These are phyloP conservation scores for Suhomyces prunicola DNA, from an alignment of 805 yeast genomes.

Conservation along the genomic window DNA sequence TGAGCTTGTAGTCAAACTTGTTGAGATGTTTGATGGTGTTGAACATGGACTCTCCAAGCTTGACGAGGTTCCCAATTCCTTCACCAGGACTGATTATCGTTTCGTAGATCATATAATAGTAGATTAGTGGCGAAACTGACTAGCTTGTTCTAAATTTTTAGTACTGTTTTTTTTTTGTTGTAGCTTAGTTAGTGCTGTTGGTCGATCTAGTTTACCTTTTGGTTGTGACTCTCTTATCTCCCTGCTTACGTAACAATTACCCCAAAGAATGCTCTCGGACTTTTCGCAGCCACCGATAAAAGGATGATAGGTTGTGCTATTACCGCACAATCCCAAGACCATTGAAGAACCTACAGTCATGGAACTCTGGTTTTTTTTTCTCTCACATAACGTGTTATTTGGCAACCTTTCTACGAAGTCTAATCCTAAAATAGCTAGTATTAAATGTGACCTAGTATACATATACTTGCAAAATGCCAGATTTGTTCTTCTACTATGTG, in stretches of 20 bases:
- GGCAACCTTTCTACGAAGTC: too few species aligned
- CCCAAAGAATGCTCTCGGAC: not conserved
- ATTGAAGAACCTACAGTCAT: too few species aligned
- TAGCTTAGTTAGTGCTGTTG: not conserved
- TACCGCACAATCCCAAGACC: not conserved
- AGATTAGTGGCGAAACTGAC: too few species aligned
- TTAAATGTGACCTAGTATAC: too few species aligned
- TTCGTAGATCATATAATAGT: constrained; percentile 7
- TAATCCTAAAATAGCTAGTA: too few species aligned
- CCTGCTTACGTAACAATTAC: not conserved
- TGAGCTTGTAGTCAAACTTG: constrained; percentile 25
- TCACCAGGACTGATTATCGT: constrained; percentile 28
- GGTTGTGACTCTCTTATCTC: not conserved
- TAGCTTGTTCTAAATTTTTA: not conserved
- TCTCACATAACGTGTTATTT: too few species aligned
- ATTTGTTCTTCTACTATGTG: not conserved
- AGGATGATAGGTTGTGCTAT: not conserved
- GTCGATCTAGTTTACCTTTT: not conserved
- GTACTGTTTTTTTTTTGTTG: not conserved
- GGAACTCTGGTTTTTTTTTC: too few species aligned
- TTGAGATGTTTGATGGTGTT: constrained; percentile 22
- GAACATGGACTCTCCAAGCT: constrained; percentile 30
- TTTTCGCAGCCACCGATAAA: not conserved
- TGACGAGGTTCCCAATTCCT: constrained; percentile 30
- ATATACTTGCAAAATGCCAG: too few species aligned